Percentiles rank a stretch among this genome's conserved stretches.
Conservation (phyloP, 352 stramenopile genomes). For the Globisporangium solare region DNA sequence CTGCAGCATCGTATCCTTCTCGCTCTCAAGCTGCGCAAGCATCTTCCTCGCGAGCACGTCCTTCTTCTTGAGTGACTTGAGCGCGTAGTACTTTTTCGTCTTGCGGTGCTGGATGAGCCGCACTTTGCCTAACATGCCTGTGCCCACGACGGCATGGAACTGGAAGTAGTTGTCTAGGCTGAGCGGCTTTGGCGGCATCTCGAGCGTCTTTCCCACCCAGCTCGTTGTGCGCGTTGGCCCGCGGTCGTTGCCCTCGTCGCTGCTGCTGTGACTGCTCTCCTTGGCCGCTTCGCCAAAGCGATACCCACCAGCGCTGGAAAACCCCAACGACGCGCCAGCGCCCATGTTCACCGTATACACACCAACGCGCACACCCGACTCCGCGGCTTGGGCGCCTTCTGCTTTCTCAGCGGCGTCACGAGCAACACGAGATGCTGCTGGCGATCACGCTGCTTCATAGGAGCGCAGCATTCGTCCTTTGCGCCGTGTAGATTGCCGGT, state of each 20-base stretch:
- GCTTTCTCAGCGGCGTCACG: no score
- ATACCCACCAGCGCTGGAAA: slow-evolving; percentile 9
- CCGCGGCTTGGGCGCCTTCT: no score
- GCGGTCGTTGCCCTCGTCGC: not conserved
- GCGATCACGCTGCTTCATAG: no score
- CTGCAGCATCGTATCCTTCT: slow-evolving; percentile 39
- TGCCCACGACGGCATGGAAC: slow-evolving; percentile 53
- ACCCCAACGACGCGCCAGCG: slow-evolving; percentile 4
- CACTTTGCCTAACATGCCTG: slow-evolving; percentile 70
- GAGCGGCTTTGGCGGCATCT: slow-evolving; percentile 51
- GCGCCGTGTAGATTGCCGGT: no score
- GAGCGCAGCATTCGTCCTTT: no score
- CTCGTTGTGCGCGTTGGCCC: not conserved
- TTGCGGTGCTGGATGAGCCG: slow-evolving; percentile 56
- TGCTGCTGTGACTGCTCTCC: not conserved
- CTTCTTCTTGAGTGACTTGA: slow-evolving; percentile 76
- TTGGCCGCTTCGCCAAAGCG: slow-evolving; percentile 18
- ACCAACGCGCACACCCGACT: no score
- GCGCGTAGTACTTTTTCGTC: slow-evolving; percentile 51
- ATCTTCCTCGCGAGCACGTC: slow-evolving; percentile 56
- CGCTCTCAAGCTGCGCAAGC: slow-evolving; percentile 44
- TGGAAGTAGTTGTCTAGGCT: slow-evolving; percentile 55
- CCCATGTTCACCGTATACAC: slow-evolving; percentile 4
- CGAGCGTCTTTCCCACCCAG: slow-evolving; percentile 52
- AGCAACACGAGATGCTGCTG: no score